Conservation (phyloP, 148 eudicot species). For the Rhododendron kiyosumense region DNA sequence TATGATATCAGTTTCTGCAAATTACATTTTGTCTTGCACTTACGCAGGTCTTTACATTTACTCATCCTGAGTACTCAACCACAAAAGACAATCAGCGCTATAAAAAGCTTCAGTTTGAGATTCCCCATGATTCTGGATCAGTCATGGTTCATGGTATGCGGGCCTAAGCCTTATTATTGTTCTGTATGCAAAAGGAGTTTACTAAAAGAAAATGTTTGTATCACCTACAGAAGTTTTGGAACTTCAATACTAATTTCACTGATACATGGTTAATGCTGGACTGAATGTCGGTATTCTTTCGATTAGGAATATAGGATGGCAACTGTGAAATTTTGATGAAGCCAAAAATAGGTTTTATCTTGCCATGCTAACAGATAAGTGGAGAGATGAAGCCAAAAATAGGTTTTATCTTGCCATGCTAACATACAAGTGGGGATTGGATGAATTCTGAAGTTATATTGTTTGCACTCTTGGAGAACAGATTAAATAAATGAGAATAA, state of each 20-base stretch:
- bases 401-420: neutral
- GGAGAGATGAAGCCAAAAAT: neutral
- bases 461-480: neutral
- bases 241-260: neutral
- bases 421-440: neutral
- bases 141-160: slow-evolving; percentile 83
- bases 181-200: neutral
- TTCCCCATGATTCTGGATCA: slow-evolving; percentile 82
- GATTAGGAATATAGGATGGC: neutral
- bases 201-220: neutral
- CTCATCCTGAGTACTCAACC: slow-evolving; percentile 66
- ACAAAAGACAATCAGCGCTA: slow-evolving; percentile 68
- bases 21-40: neutral
- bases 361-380: neutral
- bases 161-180: neutral
- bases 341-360: neutral
- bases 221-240: neutral
- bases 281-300: neutral
- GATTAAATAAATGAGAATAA: neutral
- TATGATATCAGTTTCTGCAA: neutral
- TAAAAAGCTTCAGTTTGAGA: slow-evolving; percentile 65
- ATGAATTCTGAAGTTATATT: neutral
- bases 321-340: neutral
- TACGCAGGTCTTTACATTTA: slow-evolving; percentile 80
- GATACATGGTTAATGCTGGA: neutral